These are phyloP conservation scores for Entamoeba dispar DNA, from an alignment of 208 protist species.

Conservation along the genomic window DNA sequence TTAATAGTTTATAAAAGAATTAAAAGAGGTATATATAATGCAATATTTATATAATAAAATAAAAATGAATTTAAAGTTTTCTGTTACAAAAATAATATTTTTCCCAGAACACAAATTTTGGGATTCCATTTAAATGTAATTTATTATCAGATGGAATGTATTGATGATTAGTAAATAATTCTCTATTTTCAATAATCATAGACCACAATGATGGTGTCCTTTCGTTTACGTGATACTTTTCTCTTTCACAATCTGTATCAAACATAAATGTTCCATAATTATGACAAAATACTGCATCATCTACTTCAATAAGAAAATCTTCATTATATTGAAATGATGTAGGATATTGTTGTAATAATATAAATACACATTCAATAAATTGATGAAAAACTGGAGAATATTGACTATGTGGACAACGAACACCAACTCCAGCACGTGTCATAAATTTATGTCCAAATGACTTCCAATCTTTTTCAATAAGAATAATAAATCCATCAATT, in stretches of 20 bases:
- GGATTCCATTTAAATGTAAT: neutral
- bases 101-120: neutral
- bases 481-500: conserved; percentile 47
- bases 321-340: conserved; percentile 39
- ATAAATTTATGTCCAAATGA: conserved; percentile 66
- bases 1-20: too few relatives aligned
- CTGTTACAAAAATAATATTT: neutral
- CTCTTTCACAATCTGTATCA: conserved; percentile 18
- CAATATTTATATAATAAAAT: too few relatives aligned
- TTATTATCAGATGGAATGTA: neutral
- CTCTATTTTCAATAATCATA: neutral
- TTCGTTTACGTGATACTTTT: neutral
- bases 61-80: neutral
- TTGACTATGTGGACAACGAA: neutral
- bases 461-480: conserved; percentile 77
- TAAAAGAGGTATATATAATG: too few relatives aligned
- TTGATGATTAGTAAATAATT: neutral
- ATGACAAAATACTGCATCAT: conserved; percentile 6
- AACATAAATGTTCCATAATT: conserved; percentile 35
- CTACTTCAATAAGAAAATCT: conserved; percentile 28
- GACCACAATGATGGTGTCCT: neutral
- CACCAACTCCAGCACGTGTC: conserved; percentile 20
- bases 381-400: conserved; percentile 42
- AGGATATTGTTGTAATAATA: conserved; percentile 30
- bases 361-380: conserved; percentile 41